phyloP scores from a whole-genome alignment of 108 stramenopile species.

The Skeletonema grethae region DNA sequence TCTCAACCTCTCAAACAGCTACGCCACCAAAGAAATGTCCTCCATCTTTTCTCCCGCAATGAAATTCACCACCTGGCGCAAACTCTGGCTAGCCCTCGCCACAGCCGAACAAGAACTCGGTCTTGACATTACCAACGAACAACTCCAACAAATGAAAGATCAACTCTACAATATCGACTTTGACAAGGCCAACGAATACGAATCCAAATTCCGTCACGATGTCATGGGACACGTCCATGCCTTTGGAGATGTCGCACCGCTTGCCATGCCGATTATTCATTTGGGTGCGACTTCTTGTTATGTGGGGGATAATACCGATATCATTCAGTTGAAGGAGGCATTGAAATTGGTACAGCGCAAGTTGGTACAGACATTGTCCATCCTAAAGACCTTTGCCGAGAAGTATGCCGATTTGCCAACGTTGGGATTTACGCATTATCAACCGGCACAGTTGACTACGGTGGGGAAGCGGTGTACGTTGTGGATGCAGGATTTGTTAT shows the following conservation, averaged over 20 bases:
- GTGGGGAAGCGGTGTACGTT: conserved; percentile 96
- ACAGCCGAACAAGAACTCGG: conserved; percentile 97
- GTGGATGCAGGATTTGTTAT: conserved; percentile 96
- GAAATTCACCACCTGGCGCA: conserved; percentile 99
- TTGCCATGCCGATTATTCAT: conserved; percentile 95
- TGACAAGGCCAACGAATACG: conserved; percentile 90
- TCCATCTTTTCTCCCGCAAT: conserved; percentile 95
- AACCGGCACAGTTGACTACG: conserved; percentile 97
- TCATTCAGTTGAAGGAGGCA: conserved; percentile 90
- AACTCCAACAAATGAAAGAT: conserved; percentile 86
- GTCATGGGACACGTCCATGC: conserved; percentile 99
- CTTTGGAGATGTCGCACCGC: conserved; percentile 92
- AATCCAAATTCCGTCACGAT: conserved; percentile 96
- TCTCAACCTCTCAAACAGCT: conserved; percentile 36
- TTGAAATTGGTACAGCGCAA: conserved; percentile 87
- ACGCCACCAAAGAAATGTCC: conserved; percentile 99
- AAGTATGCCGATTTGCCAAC: conserved; percentile 91
- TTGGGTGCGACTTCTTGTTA: conserved; percentile 97
- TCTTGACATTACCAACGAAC: conserved; percentile 91
- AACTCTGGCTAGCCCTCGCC: conserved; percentile 98
- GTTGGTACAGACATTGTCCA: conserved; percentile 83
- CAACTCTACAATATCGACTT: conserved; percentile 94
- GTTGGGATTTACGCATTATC: conserved; percentile 98
- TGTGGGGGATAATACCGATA: conserved; percentile 97
- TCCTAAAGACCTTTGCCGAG: conserved; percentile 81